Evolutionary conservation across 495 filamentous ascomycete genomes (phyloP).

Genomic region (Lichina pygmaea): DNA sequence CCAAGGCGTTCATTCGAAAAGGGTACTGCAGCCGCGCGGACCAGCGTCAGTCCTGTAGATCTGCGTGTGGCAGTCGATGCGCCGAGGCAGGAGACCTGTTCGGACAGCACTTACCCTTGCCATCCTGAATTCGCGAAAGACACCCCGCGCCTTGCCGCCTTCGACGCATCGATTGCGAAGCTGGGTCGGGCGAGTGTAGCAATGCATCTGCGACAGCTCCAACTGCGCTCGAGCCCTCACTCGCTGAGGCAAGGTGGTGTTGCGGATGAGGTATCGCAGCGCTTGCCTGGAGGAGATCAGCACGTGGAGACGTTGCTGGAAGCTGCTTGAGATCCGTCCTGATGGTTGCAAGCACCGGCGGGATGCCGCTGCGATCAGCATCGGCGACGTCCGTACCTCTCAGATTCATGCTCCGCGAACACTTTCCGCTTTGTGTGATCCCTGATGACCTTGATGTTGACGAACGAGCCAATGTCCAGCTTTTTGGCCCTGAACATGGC

Average conservation of each 20-base stretch:
- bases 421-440: conserved; percentile 91
- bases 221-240: conserved; percentile 74
- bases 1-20: conserved; percentile 71
- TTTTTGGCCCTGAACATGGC: conserved; percentile 65
- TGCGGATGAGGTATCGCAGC: conserved; percentile 78
- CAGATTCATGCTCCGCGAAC: conserved; percentile 57
- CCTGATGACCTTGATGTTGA: conserved; percentile 62
- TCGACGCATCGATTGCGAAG: conserved; percentile 80
- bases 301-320: neutral
- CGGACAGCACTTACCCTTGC: conserved; percentile 37
- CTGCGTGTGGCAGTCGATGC: neutral
- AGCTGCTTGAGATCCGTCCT: neutral
- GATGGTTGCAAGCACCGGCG: neutral
- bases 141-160: conserved; percentile 62
- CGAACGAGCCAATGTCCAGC: conserved; percentile 61
- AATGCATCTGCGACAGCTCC: conserved; percentile 78
- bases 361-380: neutral
- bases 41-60: neutral
- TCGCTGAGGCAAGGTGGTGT: conserved; percentile 58
- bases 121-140: conserved; percentile 75
- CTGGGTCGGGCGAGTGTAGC: conserved; percentile 77
- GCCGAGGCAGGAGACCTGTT: neutral
- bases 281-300: conserved; percentile 41
- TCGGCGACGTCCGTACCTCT: conserved; percentile 29
- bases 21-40: conserved; percentile 33